A percentile compares a stretch with the other conserved stretches of the same genome.
These are phyloP conservation scores for Blastobotrys proliferans DNA, from an alignment of 1,139 yeast genomes.

Conservation along the genomic window DNA sequence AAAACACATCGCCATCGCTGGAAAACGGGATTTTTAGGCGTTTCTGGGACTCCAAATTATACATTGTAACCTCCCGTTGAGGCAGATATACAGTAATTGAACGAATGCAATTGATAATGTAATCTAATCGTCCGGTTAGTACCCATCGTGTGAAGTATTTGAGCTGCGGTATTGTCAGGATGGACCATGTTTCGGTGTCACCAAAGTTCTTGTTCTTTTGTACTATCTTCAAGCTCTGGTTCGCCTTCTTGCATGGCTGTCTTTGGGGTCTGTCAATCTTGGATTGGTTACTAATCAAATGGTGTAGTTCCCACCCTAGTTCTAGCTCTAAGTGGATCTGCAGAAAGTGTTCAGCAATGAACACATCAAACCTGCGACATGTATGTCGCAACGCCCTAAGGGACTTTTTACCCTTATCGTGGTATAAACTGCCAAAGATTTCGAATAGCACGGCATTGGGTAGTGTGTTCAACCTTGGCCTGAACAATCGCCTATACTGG, in stretches of 20 bases:
- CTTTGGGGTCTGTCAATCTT: neutral
- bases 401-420: neutral
- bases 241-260: neutral
- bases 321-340: neutral
- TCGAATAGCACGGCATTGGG: neutral
- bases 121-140: neutral
- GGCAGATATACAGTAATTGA: neutral
- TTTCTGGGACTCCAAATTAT: neutral
- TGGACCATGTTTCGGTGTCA: neutral
- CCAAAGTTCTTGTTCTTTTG: neutral
- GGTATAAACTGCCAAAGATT: neutral
- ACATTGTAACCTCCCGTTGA: neutral
- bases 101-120: neutral
- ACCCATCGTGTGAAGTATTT: neutral
- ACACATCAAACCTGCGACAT: neutral
- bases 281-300: neutral
- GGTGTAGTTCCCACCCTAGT: neutral
- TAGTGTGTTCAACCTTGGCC: too few relatives aligned
- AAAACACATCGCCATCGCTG: neutral
- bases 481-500: too few relatives aligned
- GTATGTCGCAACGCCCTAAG: neutral
- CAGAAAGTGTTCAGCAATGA: neutral
- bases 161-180: neutral
- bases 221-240: neutral
- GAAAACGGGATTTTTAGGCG: neutral